Base-by-base conservation (phyloP, 2,329 filamentous ascomycete species). In the Zopfia rhizophila region DNA sequence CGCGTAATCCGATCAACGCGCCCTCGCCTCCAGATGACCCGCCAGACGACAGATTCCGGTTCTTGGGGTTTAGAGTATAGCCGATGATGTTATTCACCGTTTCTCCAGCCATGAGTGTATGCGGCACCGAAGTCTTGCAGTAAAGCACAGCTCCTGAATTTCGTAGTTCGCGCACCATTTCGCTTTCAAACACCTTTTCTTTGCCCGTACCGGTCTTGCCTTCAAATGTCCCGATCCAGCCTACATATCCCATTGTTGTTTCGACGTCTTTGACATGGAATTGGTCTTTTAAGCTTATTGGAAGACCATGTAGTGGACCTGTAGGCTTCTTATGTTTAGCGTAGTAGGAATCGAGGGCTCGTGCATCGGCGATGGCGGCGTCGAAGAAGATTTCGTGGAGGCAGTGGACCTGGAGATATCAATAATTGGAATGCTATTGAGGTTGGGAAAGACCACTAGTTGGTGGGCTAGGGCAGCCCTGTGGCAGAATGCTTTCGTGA, bases 181-280 rank as follows among this genome's bases (percentile, higher is more conserved):
- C 78, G 35, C 81, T 84, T 58, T 88, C 84, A 35, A 78, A 80
- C 1, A 74, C 72, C 57, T 68, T 76, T 61, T 77, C 82, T 66
- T 73, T 81, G 17, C 71, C 81, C 41, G 72, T 81, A 1, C 72
- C 75, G 19, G 75, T 78, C 37, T 76, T 72, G 21, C 83, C 84
- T 66, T 86, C 73, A 55, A 85, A 86, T 0, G 82, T 86, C 5
- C 77, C 80, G 8, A 87, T 81, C 83, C 83, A 86, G 11, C 84
- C 83, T 7, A 86, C 74, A 52, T 86, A 87, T 6, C 83, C 84
- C 83, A 87, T 77, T 3, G 61, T 65, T 1, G 75, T 78, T 24
- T 78, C 76, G 2, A 77, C 72, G 27, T 62, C 72, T 30, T 72
- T 74, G 51, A 79, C 73, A 29, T 78, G 77, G 55, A 79, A 78